These are phyloP conservation scores for Dendrobium huoshanense DNA, from an alignment of 106 monocot genomes.

Conservation along the genomic window DNA sequence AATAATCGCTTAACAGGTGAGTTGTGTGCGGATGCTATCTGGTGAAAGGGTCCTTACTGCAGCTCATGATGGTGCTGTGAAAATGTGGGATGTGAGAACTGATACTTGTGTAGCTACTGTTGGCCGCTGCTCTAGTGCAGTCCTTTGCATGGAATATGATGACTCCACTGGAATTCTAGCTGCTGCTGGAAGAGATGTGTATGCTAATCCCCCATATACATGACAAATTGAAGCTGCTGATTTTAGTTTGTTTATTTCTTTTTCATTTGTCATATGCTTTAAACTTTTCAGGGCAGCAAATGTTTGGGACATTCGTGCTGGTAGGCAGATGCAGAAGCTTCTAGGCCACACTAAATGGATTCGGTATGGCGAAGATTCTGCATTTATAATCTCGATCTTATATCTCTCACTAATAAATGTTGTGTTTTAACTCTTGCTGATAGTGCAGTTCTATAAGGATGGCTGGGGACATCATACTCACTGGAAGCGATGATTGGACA, in stretches of 20 bases:
- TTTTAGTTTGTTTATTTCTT: neutral
- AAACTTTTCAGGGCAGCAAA: constrained; percentile 57
- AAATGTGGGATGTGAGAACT: constrained; percentile 99
- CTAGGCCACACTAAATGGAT: constrained; percentile 98
- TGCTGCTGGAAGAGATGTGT: constrained; percentile 95
- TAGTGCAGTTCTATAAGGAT: constrained; percentile 83
- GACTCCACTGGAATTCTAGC: constrained; percentile 86
- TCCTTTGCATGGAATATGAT: constrained; percentile 99
- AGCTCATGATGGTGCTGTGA: constrained; percentile 96
- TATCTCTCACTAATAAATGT: neutral
- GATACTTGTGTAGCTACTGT: constrained; percentile 99
- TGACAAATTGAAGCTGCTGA: neutral
- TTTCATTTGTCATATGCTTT: constrained; percentile 1
- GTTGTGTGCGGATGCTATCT: constrained; percentile 88
- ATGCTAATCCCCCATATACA: constrained; percentile 18
- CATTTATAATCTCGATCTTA: neutral
- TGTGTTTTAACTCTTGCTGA: constrained; percentile 1
- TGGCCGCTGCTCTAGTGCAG: constrained; percentile 72
- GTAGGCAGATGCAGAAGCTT: constrained; percentile 90
- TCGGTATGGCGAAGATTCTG: constrained; percentile 27
- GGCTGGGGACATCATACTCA: constrained; percentile 81
- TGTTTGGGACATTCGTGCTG: constrained; percentile 98
- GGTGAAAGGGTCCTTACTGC: constrained; percentile 96
- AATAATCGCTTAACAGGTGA: constrained; percentile 46
- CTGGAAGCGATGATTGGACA: constrained; percentile 99